Evolutionary conservation across 129 eudicot species (phyloP).

Genomic region (Centrapalus pauciflorus): DNA sequence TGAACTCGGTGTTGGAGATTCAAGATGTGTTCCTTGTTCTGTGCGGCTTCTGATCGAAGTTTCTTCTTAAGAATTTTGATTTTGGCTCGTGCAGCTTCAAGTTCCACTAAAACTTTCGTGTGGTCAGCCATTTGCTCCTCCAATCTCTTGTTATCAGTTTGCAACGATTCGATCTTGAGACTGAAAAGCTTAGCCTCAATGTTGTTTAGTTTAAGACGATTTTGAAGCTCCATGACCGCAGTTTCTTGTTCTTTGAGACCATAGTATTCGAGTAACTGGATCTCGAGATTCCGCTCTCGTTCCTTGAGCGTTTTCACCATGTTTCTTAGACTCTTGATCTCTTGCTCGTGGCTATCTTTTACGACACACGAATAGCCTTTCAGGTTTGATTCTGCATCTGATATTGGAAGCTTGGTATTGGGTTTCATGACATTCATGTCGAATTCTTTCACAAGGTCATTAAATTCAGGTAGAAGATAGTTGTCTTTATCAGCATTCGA

Average conservation of each 20-base stretch:
- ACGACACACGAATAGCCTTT: constrained; percentile 5
- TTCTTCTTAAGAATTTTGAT: constrained; percentile 55
- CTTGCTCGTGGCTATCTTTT: constrained; percentile 45
- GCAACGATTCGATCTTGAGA: constrained; percentile 61
- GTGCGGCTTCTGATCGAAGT: constrained; percentile 58
- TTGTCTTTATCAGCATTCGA: constrained; percentile 44
- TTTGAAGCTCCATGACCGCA: constrained; percentile 72
- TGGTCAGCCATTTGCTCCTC: constrained; percentile 55
- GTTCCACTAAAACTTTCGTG: constrained; percentile 58
- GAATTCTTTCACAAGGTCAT: constrained; percentile 58
- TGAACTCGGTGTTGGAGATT: constrained; percentile 56
- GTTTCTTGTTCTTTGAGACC: constrained; percentile 88
- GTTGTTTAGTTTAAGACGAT: constrained; percentile 53
- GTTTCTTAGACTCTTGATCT: constrained; percentile 45
- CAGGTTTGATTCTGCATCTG: constrained; percentile 20
- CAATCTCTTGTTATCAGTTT: constrained; percentile 54
- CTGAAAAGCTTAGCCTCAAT: constrained; percentile 67
- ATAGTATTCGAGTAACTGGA: constrained; percentile 63
- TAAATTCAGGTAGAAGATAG: constrained; percentile 58
- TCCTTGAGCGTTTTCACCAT: constrained; percentile 54
- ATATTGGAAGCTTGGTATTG: constrained; percentile 14
- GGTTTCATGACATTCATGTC: constrained; percentile 19
- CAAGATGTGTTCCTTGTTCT: constrained; percentile 48
- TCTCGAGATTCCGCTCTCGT: constrained; percentile 63
- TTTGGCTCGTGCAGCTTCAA: constrained; percentile 74